Evolutionary conservation across 208 protist genomes (phyloP), one percentile per base, ranked within the genome.

Genomic region (Crithidia thermophila): DNA sequence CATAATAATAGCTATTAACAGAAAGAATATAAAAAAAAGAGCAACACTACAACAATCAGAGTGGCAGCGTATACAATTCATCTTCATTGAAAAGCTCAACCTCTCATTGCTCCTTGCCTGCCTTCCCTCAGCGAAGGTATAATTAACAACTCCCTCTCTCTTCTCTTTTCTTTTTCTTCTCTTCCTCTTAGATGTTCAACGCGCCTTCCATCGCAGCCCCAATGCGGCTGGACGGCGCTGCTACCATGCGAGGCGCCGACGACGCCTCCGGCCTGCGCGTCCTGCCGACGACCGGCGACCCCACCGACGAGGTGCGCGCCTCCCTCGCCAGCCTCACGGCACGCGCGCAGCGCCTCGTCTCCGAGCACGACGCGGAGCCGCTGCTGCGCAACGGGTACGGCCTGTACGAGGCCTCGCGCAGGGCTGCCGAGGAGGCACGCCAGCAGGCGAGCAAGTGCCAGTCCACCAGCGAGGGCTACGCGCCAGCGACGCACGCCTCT

Each of bases 311-410:
- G 56, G 77, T 91, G 39, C 89, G 89, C 30, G 78, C 76, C 14
- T 87, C 75, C 16, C 76, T 94, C 23, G 75, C 89, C 36, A 67
- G 71, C 23, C 75, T 94, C 31, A 91, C 81, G n/a, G 85, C 85
- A 11, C 75, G 89, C 8, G 87, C 89, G 7, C 80, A 82, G 36
- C 77, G 84, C 28, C 76, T 91, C 25, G 73, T 83, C 16, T 63
- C 67, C 10, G 73, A 87, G 16, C 78, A 79, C 34, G 76, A 65
- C 31, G 71, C 73, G 23, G 71, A 73, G 39, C 84, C 73, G 31
- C 79, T 90, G n/a, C 72, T 86, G 49, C 79, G 79, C 13, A 91
- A 87, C 64, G 76, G 84, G 20, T 77, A 76, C 55, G 84, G 87
- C 45, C 72, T 89, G 23, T 89, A 84, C 56, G 82, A 94, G 58